A percentile compares a stretch with the other conserved stretches of the same genome.
Conservation (phyloP, 2,329 filamentous ascomycete genomes). For the Cladorrhinum sp. region DNA sequence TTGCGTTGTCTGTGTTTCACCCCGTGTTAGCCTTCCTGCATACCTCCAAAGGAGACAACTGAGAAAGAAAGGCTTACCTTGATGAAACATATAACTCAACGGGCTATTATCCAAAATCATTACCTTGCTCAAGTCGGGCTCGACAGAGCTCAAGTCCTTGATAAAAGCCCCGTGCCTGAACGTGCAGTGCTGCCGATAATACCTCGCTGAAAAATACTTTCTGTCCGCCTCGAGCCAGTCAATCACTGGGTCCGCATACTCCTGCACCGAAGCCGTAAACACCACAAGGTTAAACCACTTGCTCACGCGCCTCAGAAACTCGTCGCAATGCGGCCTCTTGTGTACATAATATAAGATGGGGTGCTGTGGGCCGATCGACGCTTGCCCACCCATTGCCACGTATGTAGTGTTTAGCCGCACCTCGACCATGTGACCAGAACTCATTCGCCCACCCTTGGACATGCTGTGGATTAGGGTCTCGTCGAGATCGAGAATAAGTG, state of each 20-base stretch:
- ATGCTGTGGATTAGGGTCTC: conserved; percentile 98
- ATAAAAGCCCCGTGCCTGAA: conserved; percentile 95
- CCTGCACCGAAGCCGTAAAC: conserved; percentile 96
- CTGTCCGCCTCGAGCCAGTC: conserved; percentile 97
- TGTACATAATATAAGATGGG: conserved; percentile 98
- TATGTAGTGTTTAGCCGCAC: conserved; percentile 78
- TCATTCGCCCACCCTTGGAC: conserved; percentile 93
- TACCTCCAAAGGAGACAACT: neutral
- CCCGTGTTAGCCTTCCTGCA: conserved; percentile 16
- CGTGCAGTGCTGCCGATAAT: conserved; percentile 97
- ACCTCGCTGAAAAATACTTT: conserved; percentile 91
- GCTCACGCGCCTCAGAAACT: conserved; percentile 81
- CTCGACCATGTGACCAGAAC: conserved; percentile 97
- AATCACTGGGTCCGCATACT: conserved; percentile 97
- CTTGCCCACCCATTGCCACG: conserved; percentile 64
- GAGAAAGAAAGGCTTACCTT: conserved; percentile 64
- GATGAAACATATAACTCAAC: conserved; percentile 96
- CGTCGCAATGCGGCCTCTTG: conserved; percentile 94
- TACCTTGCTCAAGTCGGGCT: conserved; percentile 94
- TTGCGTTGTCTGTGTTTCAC: conserved; percentile 78
- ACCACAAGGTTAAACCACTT: conserved; percentile 98
- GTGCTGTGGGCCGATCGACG: conserved; percentile 76
- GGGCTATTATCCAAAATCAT: conserved; percentile 99
- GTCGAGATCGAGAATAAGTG: conserved; percentile 89
- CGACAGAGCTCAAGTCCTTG: conserved; percentile 93